These are phyloP conservation scores for Colletotrichum sp. DNA, from an alignment of 2,329 filamentous ascomycete species.

Conservation along the genomic window DNA sequence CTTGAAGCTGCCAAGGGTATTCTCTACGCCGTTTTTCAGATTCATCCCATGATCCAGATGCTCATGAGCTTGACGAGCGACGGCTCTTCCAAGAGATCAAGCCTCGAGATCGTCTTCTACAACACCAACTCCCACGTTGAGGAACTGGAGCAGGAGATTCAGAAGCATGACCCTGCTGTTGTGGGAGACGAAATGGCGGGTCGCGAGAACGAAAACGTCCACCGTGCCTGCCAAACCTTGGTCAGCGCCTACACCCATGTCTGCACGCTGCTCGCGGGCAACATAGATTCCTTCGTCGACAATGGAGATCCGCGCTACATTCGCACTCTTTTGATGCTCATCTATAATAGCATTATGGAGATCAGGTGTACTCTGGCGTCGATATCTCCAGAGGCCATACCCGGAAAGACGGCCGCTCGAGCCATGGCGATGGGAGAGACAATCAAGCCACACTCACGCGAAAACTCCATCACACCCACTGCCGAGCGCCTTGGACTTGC, in stretches of 20 bases:
- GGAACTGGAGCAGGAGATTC: slow-evolving; percentile 68
- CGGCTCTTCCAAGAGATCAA: slow-evolving; percentile 64
- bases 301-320: slow-evolving; percentile 72
- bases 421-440: slow-evolving; percentile 46
- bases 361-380: slow-evolving; percentile 59
- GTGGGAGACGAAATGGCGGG: slow-evolving; percentile 54
- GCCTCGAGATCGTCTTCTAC: slow-evolving; percentile 71
- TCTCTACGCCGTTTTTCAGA: slow-evolving; percentile 70
- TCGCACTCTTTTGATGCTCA: slow-evolving; percentile 65
- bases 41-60: slow-evolving; percentile 71
- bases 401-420: slow-evolving; percentile 19
- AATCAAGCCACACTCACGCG: slow-evolving; percentile 54
- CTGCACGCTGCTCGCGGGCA: slow-evolving; percentile 63
- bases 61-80: slow-evolving; percentile 67
- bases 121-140: slow-evolving; percentile 71
- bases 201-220: slow-evolving; percentile 67
- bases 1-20: slow-evolving; percentile 71
- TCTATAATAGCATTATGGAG: slow-evolving; percentile 73
- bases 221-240: slow-evolving; percentile 66
- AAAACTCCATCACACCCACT: slow-evolving; percentile 59
- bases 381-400: slow-evolving; percentile 29
- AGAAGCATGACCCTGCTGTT: slow-evolving; percentile 60
- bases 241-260: slow-evolving; percentile 71
- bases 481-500: slow-evolving; percentile 48
- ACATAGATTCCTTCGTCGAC: slow-evolving; percentile 68